Evolutionary conservation across 192 early-diverging fungal genomes (phyloP), one percentile per base, ranked within the genome.

Genomic region (Chytriomyces confervae): DNA sequence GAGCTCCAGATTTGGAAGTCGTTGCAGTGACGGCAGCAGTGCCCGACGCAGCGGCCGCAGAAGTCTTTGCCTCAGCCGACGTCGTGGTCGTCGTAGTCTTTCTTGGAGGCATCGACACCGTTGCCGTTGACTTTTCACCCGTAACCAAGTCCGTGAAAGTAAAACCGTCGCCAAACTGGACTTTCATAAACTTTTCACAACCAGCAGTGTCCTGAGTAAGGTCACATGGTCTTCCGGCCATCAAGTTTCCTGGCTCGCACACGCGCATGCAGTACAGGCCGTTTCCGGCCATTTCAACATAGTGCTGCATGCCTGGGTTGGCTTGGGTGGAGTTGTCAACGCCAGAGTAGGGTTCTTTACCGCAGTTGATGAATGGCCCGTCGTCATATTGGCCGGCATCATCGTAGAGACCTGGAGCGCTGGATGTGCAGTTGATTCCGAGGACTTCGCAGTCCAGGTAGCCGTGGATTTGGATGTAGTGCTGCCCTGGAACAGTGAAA

Each of bases 281-380:
- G 57, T 82, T 50, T 20, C 81, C 81, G 16, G 81, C 81, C 72
- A 68, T 61, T 45, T 76, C 45, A 60, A 82, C 75, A 44, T 81
- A 82, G 61, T 76, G 47, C 20, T 29, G n/a, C 7, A 76, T 27
- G 3, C 74, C 74, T 20, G 64, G 62, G 62, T 76, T 76, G 48
- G 45, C 74, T 29, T 6, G 23, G 13, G 74, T 13, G 10, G 47
- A 20, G 13, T 50, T 44, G 64, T 76, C 74, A 6, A 76, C 74
- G 1, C 81, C 81, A 60, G 78, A 80, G 50, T 82, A 82, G 23
- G 81, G 81, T 49, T 82, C 81, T 63, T 83, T 81, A 24, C 82
- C 82, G 63, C 78, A 83, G 61, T 24, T 47, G 6, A 45, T 18
- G 64, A 71, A 83, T 8, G 72, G 23, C 8, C 62, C 80, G n/a